phyloP scores from a whole-genome alignment of 768 basidiomycete genomes.

The Rhodosporidiobolus sp. region DNA sequence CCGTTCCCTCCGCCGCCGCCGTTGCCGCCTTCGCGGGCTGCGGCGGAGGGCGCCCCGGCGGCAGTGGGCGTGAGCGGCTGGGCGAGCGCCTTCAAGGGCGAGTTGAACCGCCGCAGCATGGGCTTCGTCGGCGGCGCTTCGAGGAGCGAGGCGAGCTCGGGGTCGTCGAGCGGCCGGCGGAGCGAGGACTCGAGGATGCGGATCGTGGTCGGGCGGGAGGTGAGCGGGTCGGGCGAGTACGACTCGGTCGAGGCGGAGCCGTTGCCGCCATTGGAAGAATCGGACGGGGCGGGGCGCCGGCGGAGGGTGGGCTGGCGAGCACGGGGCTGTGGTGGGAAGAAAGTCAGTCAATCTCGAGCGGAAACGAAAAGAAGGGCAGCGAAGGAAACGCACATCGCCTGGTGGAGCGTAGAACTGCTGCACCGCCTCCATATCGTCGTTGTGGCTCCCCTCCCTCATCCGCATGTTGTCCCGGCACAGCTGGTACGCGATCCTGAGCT shows the following conservation, averaged over 20 bases:
- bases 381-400: slow-evolving; percentile 19
- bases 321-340: slow-evolving; percentile 7
- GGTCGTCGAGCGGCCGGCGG: slow-evolving; percentile 18
- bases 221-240: neutral
- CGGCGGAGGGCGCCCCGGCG: neutral
- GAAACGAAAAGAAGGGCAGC: neutral
- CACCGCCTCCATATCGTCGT: slow-evolving; percentile 38
- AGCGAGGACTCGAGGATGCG: slow-evolving; percentile 44
- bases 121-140: slow-evolving; percentile 9
- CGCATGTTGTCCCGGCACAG: slow-evolving; percentile 82
- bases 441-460: slow-evolving; percentile 62
- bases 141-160: slow-evolving; percentile 7
- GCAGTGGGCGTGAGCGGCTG: slow-evolving; percentile 40
- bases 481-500: slow-evolving; percentile 95
- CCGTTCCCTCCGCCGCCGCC: too few relatives aligned
- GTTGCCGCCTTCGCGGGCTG: too few relatives aligned
- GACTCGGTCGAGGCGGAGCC: neutral
- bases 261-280: slow-evolving; percentile 1
- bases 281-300: neutral
- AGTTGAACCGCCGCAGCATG: slow-evolving; percentile 31
- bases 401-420: slow-evolving; percentile 33
- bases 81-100: slow-evolving; percentile 30
- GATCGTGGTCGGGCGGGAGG: slow-evolving; percentile 45
- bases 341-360: too few relatives aligned
- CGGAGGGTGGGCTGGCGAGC: slow-evolving; percentile 30